Base-by-base conservation (phyloP, 805 yeast genomes). In the Kodamaea kaohsiungensis region DNA sequence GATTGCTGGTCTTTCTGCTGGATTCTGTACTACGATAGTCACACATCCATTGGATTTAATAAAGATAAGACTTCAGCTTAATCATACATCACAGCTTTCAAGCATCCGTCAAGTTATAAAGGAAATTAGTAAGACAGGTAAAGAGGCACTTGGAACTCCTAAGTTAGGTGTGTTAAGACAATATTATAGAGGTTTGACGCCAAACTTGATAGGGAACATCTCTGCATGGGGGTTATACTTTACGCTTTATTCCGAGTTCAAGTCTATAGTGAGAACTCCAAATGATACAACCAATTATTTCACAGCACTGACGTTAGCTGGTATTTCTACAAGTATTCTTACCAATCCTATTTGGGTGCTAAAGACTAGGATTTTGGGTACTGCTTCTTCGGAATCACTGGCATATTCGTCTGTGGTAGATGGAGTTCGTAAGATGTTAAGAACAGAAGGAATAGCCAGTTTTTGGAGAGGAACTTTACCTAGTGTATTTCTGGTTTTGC, bases 331-430 rank as follows among this genome's bases (percentile, higher is more conserved):
- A 0, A 81, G 96, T 0, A 53, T 90, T 0, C 43, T 89, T 13
- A 92, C 99, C 0, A 95, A 91, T 65, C 99, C 99, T 0, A 81
- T 93, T 9, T 93, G 99, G 99, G 97, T 95, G 1, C 68, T 95
- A 16, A 95, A 95, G 69, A 95, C 99, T 0, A 78, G 98, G 57
- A 87, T 93, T 59, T 77, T 92, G 62, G 84, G 91, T 16, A 81
- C 82, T 1, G 70, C 81, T 1, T 69, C 72, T 39, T 56, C 56
- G 1, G 60, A 72, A 0, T 74, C 76, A 0, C 79, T 78, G 13
- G 86, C 89, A 0, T 90, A 91, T 63, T 68, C 68, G 8, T 83
- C 90, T 0, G 69, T 86, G 6, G 9, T 63, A 16, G 83, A 84
- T 55, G 96, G 96, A 0, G 62, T 84, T 0, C 53, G 54, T 5